phyloP scores from a whole-genome alignment of 768 basidiomycete species.

The Filobasidium floriforme region DNA sequence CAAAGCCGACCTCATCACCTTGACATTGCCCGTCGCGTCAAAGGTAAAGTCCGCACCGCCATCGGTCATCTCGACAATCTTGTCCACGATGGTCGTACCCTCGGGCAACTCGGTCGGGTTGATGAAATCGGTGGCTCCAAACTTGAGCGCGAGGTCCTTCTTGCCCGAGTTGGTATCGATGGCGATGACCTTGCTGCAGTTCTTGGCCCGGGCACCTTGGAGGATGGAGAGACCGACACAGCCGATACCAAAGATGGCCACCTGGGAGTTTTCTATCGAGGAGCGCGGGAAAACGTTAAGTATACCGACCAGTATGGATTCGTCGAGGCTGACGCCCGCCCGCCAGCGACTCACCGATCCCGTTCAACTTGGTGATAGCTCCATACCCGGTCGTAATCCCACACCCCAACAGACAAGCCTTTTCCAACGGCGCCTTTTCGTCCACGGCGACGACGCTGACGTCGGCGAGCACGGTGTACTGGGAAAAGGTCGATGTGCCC shows the following conservation, averaged over 20 bases:
- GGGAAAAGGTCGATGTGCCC: constrained; percentile 99
- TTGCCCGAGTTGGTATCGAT: constrained; percentile 82
- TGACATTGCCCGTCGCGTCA: constrained; percentile 86
- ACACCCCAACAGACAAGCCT: constrained; percentile 86
- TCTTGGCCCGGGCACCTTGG: constrained; percentile 66
- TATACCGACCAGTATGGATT: too few species aligned
- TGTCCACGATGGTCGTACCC: constrained; percentile 78
- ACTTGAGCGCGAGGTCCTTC: constrained; percentile 78
- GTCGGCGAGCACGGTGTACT: constrained; percentile 96
- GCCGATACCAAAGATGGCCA: constrained; percentile 90
- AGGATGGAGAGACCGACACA: constrained; percentile 93
- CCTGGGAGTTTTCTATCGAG: constrained; percentile 62
- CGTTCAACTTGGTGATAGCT: constrained; percentile 82
- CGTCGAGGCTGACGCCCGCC: not conserved
- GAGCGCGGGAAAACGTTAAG: too few species aligned
- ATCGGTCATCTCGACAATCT: constrained; percentile 85
- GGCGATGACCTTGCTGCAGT: constrained; percentile 82
- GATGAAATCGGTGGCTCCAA: constrained; percentile 78
- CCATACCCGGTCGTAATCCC: constrained; percentile 99
- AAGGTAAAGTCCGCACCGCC: constrained; percentile 96
- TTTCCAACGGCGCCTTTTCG: constrained; percentile 77
- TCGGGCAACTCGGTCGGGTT: constrained; percentile 69
- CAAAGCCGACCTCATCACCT: constrained; percentile 89
- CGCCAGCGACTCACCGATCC: constrained; percentile 43
- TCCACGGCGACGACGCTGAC: constrained; percentile 90